Evolutionary conservation across 2,329 filamentous ascomycete species (phyloP).

Genomic region (Pestalotiopsis sp.): DNA sequence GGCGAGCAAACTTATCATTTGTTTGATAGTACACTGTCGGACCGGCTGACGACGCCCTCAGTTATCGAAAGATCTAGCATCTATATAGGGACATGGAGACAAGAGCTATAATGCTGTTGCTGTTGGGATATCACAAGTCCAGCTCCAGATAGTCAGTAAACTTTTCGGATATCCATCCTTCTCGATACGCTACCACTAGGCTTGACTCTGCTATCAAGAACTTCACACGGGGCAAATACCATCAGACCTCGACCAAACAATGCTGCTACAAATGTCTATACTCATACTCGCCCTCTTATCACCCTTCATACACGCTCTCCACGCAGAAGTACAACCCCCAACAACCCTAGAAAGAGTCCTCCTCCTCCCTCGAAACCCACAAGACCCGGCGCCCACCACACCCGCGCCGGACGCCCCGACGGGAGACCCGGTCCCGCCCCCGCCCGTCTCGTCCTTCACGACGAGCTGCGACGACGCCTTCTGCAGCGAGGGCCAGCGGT

Average conservation of each 20-base stretch:
- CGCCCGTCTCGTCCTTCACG: constrained; percentile 15
- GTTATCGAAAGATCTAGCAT: neutral
- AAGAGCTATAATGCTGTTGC: neutral
- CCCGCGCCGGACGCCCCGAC: neutral
- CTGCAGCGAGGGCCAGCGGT: constrained; percentile 36
- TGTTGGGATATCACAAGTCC: neutral
- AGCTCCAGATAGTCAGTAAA: neutral
- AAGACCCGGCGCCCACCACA: neutral
- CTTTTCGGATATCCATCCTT: neutral
- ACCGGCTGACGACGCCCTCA: constrained; percentile 5
- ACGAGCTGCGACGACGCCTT: constrained; percentile 37
- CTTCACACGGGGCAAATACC: too few relatives aligned
- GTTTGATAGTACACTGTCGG: constrained; percentile 10
- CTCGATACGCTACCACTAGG: too few relatives aligned
- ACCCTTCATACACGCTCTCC: neutral
- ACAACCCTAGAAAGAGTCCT: neutral
- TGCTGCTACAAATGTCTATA: neutral
- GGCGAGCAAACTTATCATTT: neutral
- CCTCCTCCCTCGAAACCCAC: neutral
- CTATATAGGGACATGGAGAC: neutral
- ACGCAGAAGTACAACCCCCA: neutral
- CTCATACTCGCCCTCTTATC: neutral
- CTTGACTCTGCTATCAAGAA: too few relatives aligned
- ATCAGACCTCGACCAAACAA: neutral
- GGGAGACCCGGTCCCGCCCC: neutral